Evolutionary conservation across 2,329 filamentous ascomycete species (phyloP), one percentile per base, ranked within the genome.

Genomic region (Cercospora nicotianae): DNA sequence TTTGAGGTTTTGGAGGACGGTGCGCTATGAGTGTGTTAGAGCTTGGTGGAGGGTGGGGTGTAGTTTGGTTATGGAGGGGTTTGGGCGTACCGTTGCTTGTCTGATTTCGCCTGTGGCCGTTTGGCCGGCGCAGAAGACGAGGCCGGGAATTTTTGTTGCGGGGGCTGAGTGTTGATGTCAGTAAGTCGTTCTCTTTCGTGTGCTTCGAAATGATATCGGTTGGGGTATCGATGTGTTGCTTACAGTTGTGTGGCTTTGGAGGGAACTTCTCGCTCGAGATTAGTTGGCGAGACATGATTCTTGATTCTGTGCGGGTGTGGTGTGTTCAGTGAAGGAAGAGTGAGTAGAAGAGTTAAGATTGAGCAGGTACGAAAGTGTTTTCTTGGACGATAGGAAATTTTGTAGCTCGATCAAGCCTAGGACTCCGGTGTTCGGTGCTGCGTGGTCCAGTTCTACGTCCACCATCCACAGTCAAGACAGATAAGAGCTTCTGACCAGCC

Each of bases 61-160:
- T 10, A n/a, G n/a, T 33, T 33, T 4, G 9, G 9, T 10, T 8
- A 8, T 30, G 31, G 31, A 36, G 1, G 31, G 12, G 31, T 3
- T 13, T 5, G 31, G 16, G 53, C 36, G 23, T 66, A 82, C 81
- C 13, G 81, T 83, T 42, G 82, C 82, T 66, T 82, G 79, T 73
- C 82, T 82, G 62, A 83, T 83, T 69, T 83, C 82, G 63, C 82
- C 81, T 7, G 81, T 82, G n/a, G 81, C 82, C n/a, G 81, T 83
- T 72, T 83, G 81, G 3, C 82, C 82, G 5, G 81, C 81, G 33
- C 79, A 81, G 71, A 83, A 83, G 60, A 83, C 81, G 16, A 83
- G 81, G 28, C 81, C 81, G 0, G 82, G 81, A 4, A 83, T 78
- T 67, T 82, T 82, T 58, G 77, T 75, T 1, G 82, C 82, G 45